Percentiles rank a stretch among this genome's conserved stretches.
Conservation (phyloP, 2,329 filamentous ascomycete genomes). For the Aschersonia sp. region DNA sequence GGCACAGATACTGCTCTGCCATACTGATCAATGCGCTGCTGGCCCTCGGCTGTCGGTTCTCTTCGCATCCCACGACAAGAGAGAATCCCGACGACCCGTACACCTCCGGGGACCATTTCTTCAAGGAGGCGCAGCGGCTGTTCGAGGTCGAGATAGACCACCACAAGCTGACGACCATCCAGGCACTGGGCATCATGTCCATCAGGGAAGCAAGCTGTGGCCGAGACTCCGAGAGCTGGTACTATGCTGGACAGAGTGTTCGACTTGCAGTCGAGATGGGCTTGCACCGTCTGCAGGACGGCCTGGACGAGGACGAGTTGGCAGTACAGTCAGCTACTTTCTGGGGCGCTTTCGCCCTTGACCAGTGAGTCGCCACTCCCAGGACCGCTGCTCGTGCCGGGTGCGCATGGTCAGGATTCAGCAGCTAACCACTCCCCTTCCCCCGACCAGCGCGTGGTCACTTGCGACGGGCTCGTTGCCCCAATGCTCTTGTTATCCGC, state of each 20-base stretch:
- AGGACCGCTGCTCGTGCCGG: background rate
- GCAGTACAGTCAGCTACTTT: constrained; percentile 45
- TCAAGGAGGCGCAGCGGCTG: constrained; percentile 50
- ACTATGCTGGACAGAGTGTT: constrained; percentile 57
- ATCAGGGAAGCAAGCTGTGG: constrained; percentile 60
- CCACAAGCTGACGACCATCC: constrained; percentile 53
- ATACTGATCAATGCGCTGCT: constrained; percentile 52
- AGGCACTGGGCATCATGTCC: constrained; percentile 63
- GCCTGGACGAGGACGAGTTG: constrained; percentile 37
- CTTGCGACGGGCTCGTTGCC: constrained; percentile 48
- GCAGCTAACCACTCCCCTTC: background rate
- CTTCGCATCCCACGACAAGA: constrained; percentile 47
- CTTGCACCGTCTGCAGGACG: constrained; percentile 39
- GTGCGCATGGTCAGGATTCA: background rate
- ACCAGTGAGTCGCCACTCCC: constrained; percentile 35
- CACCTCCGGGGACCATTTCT: constrained; percentile 60
- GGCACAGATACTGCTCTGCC: constrained; percentile 50
- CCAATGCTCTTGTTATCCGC: constrained; percentile 41
- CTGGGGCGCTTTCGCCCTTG: constrained; percentile 47
- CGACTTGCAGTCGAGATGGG: constrained; percentile 59
- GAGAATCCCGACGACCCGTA: constrained; percentile 46
- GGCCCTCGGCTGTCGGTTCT: constrained; percentile 54
- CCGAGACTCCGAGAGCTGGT: constrained; percentile 58
- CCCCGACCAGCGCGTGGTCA: constrained; percentile 40
- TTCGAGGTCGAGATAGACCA: constrained; percentile 42